These are phyloP conservation scores for Lomentospora prolificans DNA, from an alignment of 2,329 filamentous ascomycete genomes.

Conservation along the genomic window DNA sequence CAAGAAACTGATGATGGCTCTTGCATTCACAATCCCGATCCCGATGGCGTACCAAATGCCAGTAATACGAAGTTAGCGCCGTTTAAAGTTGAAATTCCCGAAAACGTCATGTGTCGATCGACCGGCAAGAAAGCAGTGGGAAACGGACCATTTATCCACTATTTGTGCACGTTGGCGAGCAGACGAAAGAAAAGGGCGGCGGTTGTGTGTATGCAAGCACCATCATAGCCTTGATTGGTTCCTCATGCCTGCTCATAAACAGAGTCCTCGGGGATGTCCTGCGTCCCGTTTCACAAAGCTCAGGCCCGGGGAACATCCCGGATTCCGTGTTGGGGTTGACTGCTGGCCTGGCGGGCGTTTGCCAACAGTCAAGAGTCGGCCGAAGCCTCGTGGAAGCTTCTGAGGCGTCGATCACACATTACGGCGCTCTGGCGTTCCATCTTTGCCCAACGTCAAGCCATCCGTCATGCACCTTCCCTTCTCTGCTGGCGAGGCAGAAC, in stretches of 20 bases:
- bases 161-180: too few relatives aligned
- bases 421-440: not conserved
- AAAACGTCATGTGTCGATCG: not conserved
- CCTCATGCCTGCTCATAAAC: too few relatives aligned
- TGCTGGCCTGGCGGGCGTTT: not conserved
- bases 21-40: not conserved
- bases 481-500: not conserved
- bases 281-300: not conserved
- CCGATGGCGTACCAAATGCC: not conserved
- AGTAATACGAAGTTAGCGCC: not conserved
- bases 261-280: too few relatives aligned
- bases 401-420: constrained; percentile 1
- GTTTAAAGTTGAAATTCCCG: not conserved
- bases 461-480: not conserved
- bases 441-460: not conserved
- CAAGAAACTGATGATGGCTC: not conserved
- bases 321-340: not conserved
- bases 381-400: constrained; percentile 4
- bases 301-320: too few relatives aligned
- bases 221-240: not conserved
- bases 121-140: not conserved
- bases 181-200: too few relatives aligned
- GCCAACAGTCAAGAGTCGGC: not conserved
- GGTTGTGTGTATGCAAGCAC: too few relatives aligned
- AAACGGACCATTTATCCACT: too few relatives aligned